These are phyloP conservation scores for Hevea brasiliensis DNA, from an alignment of 345 rosid species.

Conservation along the genomic window DNA sequence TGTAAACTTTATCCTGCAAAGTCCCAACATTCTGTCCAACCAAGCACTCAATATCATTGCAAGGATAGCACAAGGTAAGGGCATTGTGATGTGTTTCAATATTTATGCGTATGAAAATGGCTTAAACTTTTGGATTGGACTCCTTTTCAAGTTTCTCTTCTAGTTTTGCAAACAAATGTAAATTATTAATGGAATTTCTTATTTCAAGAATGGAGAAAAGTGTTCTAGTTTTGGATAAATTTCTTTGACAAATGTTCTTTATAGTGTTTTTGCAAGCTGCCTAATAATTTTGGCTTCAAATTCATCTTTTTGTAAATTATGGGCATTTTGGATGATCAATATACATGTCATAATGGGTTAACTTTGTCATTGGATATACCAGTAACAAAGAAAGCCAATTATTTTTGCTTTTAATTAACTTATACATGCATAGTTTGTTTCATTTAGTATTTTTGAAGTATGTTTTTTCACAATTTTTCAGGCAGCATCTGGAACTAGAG, in stretches of 20 bases:
- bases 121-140: not conserved
- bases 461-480: slow-evolving; percentile 27
- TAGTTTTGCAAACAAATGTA: not conserved
- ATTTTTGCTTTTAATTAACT: not conserved
- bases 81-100: no score
- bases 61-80: not conserved
- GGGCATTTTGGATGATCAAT: not conserved
- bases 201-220: not conserved
- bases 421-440: not conserved
- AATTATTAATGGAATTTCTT: not conserved
- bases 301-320: no score
- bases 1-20: not conserved
- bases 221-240: not conserved
- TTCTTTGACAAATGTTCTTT: not conserved
- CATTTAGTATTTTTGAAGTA: not conserved
- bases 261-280: not conserved
- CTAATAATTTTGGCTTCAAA: not conserved
- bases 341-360: not conserved
- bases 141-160: not conserved
- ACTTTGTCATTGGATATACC: not conserved
- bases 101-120: not conserved
- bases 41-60: not conserved
- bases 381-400: not conserved
- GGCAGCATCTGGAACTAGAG: slow-evolving; percentile 98
- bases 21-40: not conserved